Evolutionary conservation across 2,329 filamentous ascomycete genomes (phyloP).

Genomic region (Claviceps sp.): DNA sequence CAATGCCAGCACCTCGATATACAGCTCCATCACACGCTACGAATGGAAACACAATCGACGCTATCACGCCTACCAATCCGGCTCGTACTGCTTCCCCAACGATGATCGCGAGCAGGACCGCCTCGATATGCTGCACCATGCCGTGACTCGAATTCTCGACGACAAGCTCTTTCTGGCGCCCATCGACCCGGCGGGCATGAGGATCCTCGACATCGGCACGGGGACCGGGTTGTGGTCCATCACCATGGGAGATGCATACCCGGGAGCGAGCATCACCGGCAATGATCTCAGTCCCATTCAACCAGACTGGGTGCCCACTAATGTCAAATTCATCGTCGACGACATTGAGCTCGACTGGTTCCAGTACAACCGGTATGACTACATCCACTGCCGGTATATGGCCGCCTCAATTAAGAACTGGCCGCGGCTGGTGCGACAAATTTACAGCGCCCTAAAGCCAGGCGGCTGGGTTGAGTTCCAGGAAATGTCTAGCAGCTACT

Average conservation of each 20-base stretch:
- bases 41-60: conserved; percentile 27
- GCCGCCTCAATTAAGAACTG: conserved; percentile 21
- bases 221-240: conserved; percentile 37
- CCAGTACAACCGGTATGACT: conserved; percentile 15
- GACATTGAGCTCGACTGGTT: conserved; percentile 44
- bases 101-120: conserved; percentile 26
- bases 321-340: conserved; percentile 45
- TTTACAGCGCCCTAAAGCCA: conserved; percentile 25
- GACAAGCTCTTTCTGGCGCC: conserved; percentile 24
- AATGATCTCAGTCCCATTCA: conserved; percentile 31
- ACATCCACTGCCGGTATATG: conserved; percentile 23
- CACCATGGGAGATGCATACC: conserved; percentile 24
- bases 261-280: conserved; percentile 22
- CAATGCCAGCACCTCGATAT: conserved; percentile 14
- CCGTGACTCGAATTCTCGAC: conserved; percentile 19
- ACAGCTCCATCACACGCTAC: conserved; percentile 21
- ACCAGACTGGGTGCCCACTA: conserved; percentile 37
- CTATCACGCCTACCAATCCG: conserved; percentile 26
- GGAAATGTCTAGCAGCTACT: conserved; percentile 23
- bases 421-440: conserved; percentile 13
- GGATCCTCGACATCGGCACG: conserved; percentile 30
- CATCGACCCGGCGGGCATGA: conserved; percentile 23
- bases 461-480: conserved; percentile 35
- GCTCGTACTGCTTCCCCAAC: conserved; percentile 24
- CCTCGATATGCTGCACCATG: conserved; percentile 25